Conservation (phyloP, 306 rosid genomes). For the Adenanthera pavonina region DNA sequence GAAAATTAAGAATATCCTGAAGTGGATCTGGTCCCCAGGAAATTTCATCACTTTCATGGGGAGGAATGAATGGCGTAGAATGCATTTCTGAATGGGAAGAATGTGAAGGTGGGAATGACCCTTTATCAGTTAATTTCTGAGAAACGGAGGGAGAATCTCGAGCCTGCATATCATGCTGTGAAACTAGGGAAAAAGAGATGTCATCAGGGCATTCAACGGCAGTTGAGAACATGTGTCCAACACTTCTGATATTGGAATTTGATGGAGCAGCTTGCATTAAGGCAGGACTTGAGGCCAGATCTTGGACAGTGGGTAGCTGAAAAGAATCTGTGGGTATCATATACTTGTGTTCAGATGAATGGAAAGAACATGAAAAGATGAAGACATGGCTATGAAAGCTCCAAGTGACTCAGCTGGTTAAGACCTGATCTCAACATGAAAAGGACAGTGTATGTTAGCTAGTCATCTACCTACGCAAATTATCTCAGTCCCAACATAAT, state of each 20-base stretch:
- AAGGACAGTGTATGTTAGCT: constrained; percentile 33
- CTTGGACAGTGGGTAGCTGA: constrained; percentile 55
- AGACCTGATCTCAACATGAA: constrained; percentile 40
- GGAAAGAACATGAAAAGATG: constrained; percentile 61
- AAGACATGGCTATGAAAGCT: constrained; percentile 49
- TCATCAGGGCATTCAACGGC: constrained; percentile 47
- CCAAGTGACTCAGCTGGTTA: constrained; percentile 39
- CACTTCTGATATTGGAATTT: constrained; percentile 46
- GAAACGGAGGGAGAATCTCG: constrained; percentile 54
- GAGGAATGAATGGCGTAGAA: constrained; percentile 48
- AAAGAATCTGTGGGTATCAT: constrained; percentile 57
- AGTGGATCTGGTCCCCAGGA: constrained; percentile 73
- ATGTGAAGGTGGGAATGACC: constrained; percentile 3
- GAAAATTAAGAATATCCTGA: constrained; percentile 60
- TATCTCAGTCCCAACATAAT: constrained; percentile 33
- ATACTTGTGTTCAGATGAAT: constrained; percentile 43
- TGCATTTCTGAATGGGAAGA: constrained; percentile 41
- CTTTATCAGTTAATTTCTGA: constrained; percentile 48
- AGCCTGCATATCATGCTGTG: constrained; percentile 48
- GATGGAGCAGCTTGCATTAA: constrained; percentile 53
- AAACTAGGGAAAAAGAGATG: constrained; percentile 42
- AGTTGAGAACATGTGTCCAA: constrained; percentile 51
- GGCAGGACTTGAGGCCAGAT: constrained; percentile 43
- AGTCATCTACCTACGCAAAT: constrained; percentile 36
- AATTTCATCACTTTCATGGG: constrained; percentile 51